Conservation (phyloP, 106 monocot genomes). For the Vanilla planifolia region DNA sequence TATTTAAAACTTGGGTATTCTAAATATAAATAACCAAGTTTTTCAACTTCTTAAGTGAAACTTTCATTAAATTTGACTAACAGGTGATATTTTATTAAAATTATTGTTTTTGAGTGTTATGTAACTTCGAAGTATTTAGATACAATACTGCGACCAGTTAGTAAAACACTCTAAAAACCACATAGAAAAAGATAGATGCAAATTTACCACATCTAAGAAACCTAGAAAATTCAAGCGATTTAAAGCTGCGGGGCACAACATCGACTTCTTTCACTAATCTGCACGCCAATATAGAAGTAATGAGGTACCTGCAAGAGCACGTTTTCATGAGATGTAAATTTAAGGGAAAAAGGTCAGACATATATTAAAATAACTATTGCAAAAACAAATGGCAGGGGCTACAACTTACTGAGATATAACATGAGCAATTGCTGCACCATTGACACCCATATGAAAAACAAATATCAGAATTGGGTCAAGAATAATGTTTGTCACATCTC, state of each 20-base stretch:
- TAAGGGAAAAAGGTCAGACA: not conserved
- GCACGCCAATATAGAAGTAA: slow-evolving; percentile 34
- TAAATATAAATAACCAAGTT: no score
- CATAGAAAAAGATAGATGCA: not conserved
- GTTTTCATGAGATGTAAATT: not conserved
- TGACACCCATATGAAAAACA: slow-evolving; percentile 60
- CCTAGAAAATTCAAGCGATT: slow-evolving; percentile 31
- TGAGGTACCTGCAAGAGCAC: slow-evolving; percentile 36
- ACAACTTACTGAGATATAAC: slow-evolving; percentile 83
- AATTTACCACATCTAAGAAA: slow-evolving; percentile 42
- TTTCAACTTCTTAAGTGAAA: no score
- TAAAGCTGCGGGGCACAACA: slow-evolving; percentile 34
- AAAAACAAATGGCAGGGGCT: not conserved
- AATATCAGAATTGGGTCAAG: slow-evolving; percentile 87
- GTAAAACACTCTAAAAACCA: no score
- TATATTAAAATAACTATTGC: not conserved
- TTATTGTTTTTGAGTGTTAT: no score
- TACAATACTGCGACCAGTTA: no score
- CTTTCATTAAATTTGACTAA: no score
- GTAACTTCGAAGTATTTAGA: no score
- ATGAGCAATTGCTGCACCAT: slow-evolving; percentile 89
- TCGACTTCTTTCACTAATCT: slow-evolving; percentile 26
- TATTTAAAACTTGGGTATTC: no score
- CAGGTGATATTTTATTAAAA: no score
- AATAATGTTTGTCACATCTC: slow-evolving; percentile 76